phyloP scores from a whole-genome alignment of 495 filamentous ascomycete species.

The Cercophora newfieldiana region DNA sequence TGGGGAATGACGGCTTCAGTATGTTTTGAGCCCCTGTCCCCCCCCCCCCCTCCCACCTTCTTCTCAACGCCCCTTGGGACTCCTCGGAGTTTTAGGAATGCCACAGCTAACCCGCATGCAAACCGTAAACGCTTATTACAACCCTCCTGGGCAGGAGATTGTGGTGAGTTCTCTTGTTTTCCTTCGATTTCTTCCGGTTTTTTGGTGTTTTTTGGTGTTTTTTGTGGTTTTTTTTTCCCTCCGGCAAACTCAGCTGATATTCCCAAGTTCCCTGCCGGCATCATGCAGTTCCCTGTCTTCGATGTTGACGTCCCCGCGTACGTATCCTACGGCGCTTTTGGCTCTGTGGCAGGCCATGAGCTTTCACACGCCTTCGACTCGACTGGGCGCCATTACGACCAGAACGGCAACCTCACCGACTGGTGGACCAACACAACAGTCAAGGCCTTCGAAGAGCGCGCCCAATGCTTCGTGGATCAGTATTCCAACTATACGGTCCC shows the following conservation, averaged over 20 bases:
- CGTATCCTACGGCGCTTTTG: conserved; percentile 70
- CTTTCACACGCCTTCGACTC: conserved; percentile 74
- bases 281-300: conserved; percentile 73
- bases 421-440: conserved; percentile 72
- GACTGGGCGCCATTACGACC: conserved; percentile 67
- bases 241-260: background rate
- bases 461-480: conserved; percentile 71
- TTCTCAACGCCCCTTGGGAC: too few species aligned
- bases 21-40: too few species aligned
- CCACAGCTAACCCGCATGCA: background rate
- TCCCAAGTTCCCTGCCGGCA: conserved; percentile 49
- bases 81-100: too few species aligned
- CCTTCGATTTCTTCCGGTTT: too few species aligned
- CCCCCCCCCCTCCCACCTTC: too few species aligned
- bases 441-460: conserved; percentile 59
- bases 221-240: too few species aligned
- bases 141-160: conserved; percentile 61
- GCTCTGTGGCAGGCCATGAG: conserved; percentile 70
- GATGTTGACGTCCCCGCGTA: conserved; percentile 62
- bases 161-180: conserved; percentile 34
- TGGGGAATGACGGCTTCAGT: conserved; percentile 45
- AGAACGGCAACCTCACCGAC: conserved; percentile 67
- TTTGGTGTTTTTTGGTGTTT: too few species aligned
- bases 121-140: conserved; percentile 11
- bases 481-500: conserved; percentile 64